These are phyloP conservation scores for Syzygium malaccense DNA, from an alignment of 441 rosid genomes.

Conservation along the genomic window DNA sequence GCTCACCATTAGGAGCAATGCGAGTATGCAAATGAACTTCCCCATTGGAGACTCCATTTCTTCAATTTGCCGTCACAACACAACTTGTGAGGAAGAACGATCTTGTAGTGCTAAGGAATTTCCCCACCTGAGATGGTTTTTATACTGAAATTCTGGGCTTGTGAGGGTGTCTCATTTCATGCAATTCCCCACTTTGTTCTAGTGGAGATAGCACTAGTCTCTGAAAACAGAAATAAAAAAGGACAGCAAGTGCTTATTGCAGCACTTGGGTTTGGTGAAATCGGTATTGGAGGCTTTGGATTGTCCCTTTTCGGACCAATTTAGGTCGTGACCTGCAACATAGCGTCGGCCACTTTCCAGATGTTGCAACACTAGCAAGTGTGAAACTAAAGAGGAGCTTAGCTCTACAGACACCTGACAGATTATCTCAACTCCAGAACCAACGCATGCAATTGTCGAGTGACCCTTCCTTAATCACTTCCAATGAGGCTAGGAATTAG, in stretches of 20 bases:
- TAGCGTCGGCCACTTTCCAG: not conserved
- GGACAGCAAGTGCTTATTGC: not conserved
- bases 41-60: constrained; percentile 17
- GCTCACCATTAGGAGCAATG: constrained; percentile 16
- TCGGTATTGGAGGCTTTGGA: not conserved
- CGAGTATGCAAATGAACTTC: constrained; percentile 25
- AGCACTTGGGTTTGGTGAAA: not conserved
- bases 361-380: not conserved
- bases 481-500: not conserved
- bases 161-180: not conserved
- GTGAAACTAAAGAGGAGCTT: not conserved
- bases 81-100: not conserved
- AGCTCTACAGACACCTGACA: not conserved
- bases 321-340: not conserved
- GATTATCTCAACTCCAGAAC: not conserved
- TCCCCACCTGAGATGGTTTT: not conserved
- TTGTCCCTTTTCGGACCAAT: not conserved
- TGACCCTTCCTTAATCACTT: not conserved
- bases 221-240: not conserved
- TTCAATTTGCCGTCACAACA: not conserved
- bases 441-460: not conserved
- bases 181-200: not conserved
- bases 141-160: not conserved
- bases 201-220: not conserved
- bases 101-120: not conserved